These are phyloP conservation scores for Bremia lactucae DNA, from an alignment of 352 stramenopile species.

Conservation along the genomic window DNA sequence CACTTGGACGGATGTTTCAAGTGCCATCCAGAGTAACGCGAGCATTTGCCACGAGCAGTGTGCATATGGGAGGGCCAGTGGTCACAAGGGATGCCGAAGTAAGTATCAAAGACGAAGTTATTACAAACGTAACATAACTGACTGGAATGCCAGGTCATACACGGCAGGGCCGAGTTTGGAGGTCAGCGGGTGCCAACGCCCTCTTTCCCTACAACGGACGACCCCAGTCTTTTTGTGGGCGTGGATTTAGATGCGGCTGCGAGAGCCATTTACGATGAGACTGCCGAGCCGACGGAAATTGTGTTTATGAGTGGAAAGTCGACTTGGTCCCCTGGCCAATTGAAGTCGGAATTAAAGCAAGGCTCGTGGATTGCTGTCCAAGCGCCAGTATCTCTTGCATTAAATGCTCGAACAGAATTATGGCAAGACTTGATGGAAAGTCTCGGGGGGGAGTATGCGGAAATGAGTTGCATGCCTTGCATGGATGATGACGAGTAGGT, in stretches of 20 bases:
- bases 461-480: conserved; percentile 55
- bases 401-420: conserved; percentile 53
- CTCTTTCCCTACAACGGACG: conserved; percentile 32
- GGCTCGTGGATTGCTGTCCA: conserved; percentile 68
- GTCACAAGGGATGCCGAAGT: conserved; percentile 55
- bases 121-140: too few species aligned
- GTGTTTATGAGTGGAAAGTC: conserved; percentile 74
- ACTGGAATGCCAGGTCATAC: conserved; percentile 59
- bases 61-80: conserved; percentile 53
- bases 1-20: conserved; percentile 44
- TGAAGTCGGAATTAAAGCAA: conserved; percentile 57
- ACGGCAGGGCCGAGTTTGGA: conserved; percentile 47
- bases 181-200: conserved; percentile 34
- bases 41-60: conserved; percentile 48
- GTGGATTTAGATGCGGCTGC: conserved; percentile 54
- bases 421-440: conserved; percentile 60
- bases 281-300: conserved; percentile 43
- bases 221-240: conserved; percentile 53
- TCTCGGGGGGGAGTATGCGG: conserved; percentile 60
- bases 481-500: conserved; percentile 32
- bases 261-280: conserved; percentile 42
- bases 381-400: conserved; percentile 55
- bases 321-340: conserved; percentile 52
- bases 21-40: conserved; percentile 45
- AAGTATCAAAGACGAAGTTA: too few species aligned